Evolutionary conservation across 805 yeast genomes (phyloP).

Genomic region (Starmera amethionina): DNA sequence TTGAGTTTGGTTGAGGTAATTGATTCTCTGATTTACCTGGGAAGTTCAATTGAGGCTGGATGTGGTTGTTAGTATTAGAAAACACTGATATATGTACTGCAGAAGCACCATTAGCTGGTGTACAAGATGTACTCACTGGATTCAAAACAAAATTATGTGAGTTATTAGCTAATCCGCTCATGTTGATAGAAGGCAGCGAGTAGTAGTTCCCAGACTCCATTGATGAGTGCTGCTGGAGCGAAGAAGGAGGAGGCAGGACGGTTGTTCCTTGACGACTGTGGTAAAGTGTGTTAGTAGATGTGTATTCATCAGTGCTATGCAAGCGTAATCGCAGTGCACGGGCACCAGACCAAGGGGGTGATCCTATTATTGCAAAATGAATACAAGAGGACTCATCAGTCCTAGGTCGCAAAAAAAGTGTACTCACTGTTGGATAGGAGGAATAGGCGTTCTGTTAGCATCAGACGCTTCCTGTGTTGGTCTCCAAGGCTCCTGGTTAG

Average conservation of each 20-base stretch:
- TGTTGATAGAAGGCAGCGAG: conserved; percentile 15
- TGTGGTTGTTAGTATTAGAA: background rate
- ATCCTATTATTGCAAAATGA: background rate
- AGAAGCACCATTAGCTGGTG: too few species aligned
- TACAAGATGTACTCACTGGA: conserved; percentile 2
- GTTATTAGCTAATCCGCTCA: conserved; percentile 5
- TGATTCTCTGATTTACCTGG: conserved; percentile 4
- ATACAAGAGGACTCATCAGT: background rate
- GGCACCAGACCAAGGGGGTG: too few species aligned
- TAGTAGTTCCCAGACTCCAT: conserved; percentile 17
- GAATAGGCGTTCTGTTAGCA: conserved; percentile 17
- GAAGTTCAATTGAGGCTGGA: conserved; percentile 5
- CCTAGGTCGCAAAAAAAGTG: background rate
- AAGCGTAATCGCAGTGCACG: too few species aligned
- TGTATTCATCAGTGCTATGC: too few species aligned
- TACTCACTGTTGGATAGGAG: conserved; percentile 20
- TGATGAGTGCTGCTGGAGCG: conserved; percentile 13
- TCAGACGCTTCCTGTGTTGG: conserved; percentile 14
- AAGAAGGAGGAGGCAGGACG: conserved; percentile 50
- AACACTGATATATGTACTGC: too few species aligned
- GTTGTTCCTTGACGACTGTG: conserved; percentile 48
- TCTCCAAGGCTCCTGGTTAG: conserved; percentile 17
- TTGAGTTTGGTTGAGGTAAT: conserved; percentile 17
- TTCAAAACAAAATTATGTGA: conserved; percentile 11
- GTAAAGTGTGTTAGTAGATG: conserved; percentile 7